phyloP scores from a whole-genome alignment of 1,284 basidiomycete species.

The Cutaneotrichosporon arboriforme region DNA sequence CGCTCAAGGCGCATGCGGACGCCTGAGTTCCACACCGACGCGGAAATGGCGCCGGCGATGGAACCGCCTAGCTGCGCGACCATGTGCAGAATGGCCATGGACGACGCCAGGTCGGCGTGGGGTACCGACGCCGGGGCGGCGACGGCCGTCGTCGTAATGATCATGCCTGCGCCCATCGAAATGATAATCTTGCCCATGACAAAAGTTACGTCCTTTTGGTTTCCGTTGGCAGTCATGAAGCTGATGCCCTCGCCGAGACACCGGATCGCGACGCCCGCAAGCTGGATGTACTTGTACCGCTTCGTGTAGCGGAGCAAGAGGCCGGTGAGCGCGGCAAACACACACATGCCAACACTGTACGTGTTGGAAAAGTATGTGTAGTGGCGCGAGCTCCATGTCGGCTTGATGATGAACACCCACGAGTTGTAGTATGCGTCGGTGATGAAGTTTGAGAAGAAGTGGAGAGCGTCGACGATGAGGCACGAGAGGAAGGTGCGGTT shows the following conservation, averaged over 20 bases:
- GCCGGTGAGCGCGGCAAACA: conserved; percentile 44
- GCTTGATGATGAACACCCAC: conserved; percentile 44
- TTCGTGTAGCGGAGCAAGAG: conserved; percentile 45
- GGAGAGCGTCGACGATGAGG: conserved; percentile 44
- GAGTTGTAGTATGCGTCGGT: conserved; percentile 44
- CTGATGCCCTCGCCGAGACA: conserved; percentile 20
- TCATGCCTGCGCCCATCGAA: conserved; percentile 23
- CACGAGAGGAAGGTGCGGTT: conserved; percentile 50
- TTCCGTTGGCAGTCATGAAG: conserved; percentile 2
- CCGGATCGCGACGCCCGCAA: conserved; percentile 30
- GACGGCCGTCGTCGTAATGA: conserved; percentile 43
- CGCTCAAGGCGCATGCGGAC: conserved; percentile 27
- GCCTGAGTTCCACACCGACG: conserved; percentile 36
- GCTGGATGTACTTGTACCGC: conserved; percentile 47
- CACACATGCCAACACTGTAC: conserved; percentile 40
- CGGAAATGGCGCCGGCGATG: conserved; percentile 39
- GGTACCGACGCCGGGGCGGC: conserved; percentile 45
- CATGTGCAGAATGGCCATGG: conserved; percentile 44
- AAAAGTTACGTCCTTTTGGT: conserved; percentile 27
- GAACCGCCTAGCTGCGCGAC: conserved; percentile 48
- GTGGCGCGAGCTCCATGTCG: conserved; percentile 27
- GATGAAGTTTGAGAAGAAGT: conserved; percentile 43
- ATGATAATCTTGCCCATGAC: conserved; percentile 32
- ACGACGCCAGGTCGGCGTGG: conserved; percentile 46
- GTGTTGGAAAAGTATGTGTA: conserved; percentile 37